Evolutionary conservation across 2,329 filamentous ascomycete species (phyloP).

Genomic region (Colletotrichum echinochloae): DNA sequence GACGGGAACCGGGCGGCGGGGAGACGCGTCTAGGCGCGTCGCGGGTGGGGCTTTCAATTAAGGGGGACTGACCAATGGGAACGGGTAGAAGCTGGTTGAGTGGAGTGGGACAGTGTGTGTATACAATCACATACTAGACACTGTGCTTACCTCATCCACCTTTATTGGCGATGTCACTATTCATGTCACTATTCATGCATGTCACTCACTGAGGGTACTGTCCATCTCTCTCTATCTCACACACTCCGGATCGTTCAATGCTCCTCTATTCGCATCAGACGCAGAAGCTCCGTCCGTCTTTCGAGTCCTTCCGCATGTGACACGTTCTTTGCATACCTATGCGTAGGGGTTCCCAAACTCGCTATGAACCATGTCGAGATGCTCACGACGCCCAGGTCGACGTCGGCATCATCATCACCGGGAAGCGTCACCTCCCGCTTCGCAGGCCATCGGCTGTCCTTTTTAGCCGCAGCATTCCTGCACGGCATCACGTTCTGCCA

Average conservation of each 20-base stretch:
- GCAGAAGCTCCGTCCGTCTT: background rate
- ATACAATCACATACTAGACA: too few relatives aligned
- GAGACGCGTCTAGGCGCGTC: constrained; percentile 38
- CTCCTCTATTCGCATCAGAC: too few relatives aligned
- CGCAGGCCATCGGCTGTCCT: background rate
- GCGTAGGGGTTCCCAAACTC: background rate
- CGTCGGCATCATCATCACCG: background rate
- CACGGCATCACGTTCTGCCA: constrained; percentile 19
- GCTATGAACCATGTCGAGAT: constrained; percentile 2
- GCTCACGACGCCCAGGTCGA: background rate
- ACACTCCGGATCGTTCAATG: background rate
- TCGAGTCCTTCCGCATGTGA: background rate
- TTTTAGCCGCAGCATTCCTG: background rate
- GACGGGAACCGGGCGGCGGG: background rate
- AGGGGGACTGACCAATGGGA: constrained; percentile 16
- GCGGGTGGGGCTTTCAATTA: constrained; percentile 31
- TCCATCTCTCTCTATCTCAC: background rate
- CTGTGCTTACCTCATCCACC: background rate
- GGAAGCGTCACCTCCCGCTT: background rate
- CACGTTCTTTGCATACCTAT: background rate
- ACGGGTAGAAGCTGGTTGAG: background rate
- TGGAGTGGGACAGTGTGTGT: background rate
- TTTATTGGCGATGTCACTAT: background rate
- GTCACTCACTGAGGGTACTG: too few relatives aligned
- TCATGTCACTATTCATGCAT: background rate